Evolutionary conservation across 306 rosid genomes (phyloP).

Genomic region (Castanopsis chinensis): DNA sequence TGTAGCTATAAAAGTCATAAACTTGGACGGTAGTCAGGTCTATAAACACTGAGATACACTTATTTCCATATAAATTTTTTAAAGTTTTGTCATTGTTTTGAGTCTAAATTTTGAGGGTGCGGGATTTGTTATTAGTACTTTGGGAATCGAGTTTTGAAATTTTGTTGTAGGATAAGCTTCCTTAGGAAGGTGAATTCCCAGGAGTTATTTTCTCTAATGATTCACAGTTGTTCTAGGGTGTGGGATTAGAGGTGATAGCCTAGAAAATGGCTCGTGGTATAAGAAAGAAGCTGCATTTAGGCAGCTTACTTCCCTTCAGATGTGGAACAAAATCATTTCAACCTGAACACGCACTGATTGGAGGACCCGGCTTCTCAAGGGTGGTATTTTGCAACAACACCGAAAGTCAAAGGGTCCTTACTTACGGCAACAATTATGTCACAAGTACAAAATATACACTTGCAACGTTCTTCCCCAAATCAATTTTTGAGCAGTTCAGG

Average conservation of each 20-base stretch:
- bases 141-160: too few relatives aligned
- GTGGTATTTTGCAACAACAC: constrained; percentile 70
- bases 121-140: too few relatives aligned
- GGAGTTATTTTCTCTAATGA: not conserved
- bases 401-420: constrained; percentile 41
- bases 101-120: too few relatives aligned
- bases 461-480: constrained; percentile 78
- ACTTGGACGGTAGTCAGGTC: too few relatives aligned
- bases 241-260: not conserved
- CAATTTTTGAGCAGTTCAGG: constrained; percentile 91
- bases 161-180: too few relatives aligned
- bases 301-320: constrained; percentile 76
- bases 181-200: not conserved
- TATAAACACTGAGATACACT: too few relatives aligned
- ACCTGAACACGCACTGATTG: constrained; percentile 74
- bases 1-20: too few relatives aligned
- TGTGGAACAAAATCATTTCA: constrained; percentile 66
- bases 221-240: not conserved
- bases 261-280: constrained; percentile 54
- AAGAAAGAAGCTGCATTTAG: constrained; percentile 61
- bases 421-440: constrained; percentile 73
- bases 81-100: too few relatives aligned
- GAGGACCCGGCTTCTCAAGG: constrained; percentile 97
- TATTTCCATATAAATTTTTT: too few relatives aligned
- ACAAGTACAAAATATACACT: constrained; percentile 78